Evolutionary conservation across 2,329 filamentous ascomycete genomes (phyloP).

Genomic region (Mollisia scopiformis): DNA sequence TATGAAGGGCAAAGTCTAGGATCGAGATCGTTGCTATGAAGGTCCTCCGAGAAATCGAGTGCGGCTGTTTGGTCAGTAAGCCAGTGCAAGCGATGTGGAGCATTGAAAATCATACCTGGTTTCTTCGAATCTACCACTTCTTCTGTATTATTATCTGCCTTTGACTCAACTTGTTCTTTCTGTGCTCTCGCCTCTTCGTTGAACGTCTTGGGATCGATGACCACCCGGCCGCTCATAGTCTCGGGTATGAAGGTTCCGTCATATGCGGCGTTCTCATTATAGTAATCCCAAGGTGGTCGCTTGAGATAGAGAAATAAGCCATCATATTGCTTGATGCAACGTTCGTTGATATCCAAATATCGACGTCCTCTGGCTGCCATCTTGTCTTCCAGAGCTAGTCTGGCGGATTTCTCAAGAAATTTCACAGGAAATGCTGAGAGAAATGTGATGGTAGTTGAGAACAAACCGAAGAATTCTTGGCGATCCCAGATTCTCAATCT

Average conservation of each 20-base stretch:
- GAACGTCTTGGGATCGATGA: conserved; percentile 22
- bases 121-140: conserved; percentile 1
- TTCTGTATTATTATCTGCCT: neutral
- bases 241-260: conserved; percentile 18
- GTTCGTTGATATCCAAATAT: conserved; percentile 15
- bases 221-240: conserved; percentile 20
- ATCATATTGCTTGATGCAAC: conserved; percentile 18
- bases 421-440: conserved; percentile 12
- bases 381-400: neutral
- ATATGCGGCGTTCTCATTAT: conserved; percentile 16
- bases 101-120: neutral
- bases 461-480: conserved; percentile 16
- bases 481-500: conserved; percentile 16
- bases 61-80: neutral
- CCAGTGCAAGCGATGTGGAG: neutral
- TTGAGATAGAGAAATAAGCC: conserved; percentile 18
- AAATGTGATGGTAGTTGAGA: conserved; percentile 8
- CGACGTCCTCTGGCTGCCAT: conserved; percentile 15
- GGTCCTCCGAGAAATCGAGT: neutral
- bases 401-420: conserved; percentile 3
- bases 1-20: conserved; percentile 19
- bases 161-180: conserved; percentile 12
- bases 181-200: conserved; percentile 17
- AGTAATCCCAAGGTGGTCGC: conserved; percentile 20
- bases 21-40: conserved; percentile 5